Percentiles rank a stretch among this genome's conserved stretches.
phyloP scores from a whole-genome alignment of 116 monocot genomes.

The Iris pallida region DNA sequence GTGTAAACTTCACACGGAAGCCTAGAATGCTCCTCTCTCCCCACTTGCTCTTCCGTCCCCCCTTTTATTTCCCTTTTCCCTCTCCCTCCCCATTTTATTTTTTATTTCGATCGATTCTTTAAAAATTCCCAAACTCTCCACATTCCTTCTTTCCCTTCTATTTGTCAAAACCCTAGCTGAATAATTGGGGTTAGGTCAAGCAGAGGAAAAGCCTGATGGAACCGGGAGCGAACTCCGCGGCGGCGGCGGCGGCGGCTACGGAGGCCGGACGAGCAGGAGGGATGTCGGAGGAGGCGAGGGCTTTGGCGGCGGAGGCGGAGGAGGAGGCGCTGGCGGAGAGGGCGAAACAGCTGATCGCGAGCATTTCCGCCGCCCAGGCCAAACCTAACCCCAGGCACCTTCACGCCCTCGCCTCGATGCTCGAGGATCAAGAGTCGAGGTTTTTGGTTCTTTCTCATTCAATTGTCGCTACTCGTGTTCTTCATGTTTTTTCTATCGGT shows the following conservation, averaged over 20 bases:
- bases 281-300: slow-evolving; percentile 21
- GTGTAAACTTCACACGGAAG: too few relatives aligned
- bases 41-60: not conserved
- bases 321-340: slow-evolving; percentile 50
- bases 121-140: not conserved
- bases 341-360: slow-evolving; percentile 67
- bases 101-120: not conserved
- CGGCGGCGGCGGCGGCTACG: slow-evolving; percentile 9
- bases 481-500: too few relatives aligned
- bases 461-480: too few relatives aligned
- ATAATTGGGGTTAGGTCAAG: not conserved
- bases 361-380: slow-evolving; percentile 44
- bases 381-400: slow-evolving; percentile 83
- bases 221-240: slow-evolving; percentile 5
- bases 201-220: slow-evolving; percentile 9
- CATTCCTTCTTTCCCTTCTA: not conserved
- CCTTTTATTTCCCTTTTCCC: not conserved
- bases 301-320: slow-evolving; percentile 17
- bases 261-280: slow-evolving; percentile 10
- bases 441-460: not conserved
- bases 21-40: too few relatives aligned
- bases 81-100: not conserved
- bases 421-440: slow-evolving; percentile 77
- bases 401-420: slow-evolving; percentile 81
- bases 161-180: not conserved